phyloP scores from a whole-genome alignment of 805 yeast genomes.

The Ogataea paradorogensis region DNA sequence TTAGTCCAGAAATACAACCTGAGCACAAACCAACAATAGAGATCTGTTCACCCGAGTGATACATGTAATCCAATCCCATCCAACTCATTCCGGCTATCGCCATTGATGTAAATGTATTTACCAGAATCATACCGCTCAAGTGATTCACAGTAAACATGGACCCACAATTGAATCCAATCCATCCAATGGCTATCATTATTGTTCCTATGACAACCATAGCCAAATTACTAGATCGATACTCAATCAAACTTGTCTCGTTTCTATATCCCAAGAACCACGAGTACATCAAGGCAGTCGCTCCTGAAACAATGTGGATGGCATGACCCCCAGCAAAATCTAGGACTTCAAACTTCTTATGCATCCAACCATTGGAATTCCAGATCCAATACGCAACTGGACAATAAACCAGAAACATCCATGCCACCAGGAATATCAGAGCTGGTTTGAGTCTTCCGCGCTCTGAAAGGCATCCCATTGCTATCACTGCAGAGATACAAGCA shows the following conservation, averaged over 20 bases:
- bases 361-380: constrained; percentile 91
- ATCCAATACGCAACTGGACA: constrained; percentile 89
- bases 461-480: constrained; percentile 82
- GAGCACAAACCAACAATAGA: constrained; percentile 91
- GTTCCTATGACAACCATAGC: constrained; percentile 85
- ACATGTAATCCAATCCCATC: constrained; percentile 76
- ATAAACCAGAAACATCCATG: constrained; percentile 86
- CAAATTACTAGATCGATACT: constrained; percentile 85
- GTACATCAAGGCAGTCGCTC: constrained; percentile 82
- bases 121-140: constrained; percentile 73
- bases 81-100: constrained; percentile 81
- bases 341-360: constrained; percentile 67
- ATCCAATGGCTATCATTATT: constrained; percentile 75
- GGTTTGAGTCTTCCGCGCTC: constrained; percentile 87
- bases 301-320: constrained; percentile 84
- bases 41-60: constrained; percentile 59
- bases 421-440: constrained; percentile 66
- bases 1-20: constrained; percentile 87
- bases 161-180: constrained; percentile 91
- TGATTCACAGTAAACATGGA: constrained; percentile 74
- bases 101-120: constrained; percentile 80
- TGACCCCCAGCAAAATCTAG: constrained; percentile 95
- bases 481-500: constrained; percentile 76
- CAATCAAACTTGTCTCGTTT: constrained; percentile 57
- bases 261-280: constrained; percentile 73